Conservation (phyloP, 495 filamentous ascomycete species). For the Penicillium taxi region DNA sequence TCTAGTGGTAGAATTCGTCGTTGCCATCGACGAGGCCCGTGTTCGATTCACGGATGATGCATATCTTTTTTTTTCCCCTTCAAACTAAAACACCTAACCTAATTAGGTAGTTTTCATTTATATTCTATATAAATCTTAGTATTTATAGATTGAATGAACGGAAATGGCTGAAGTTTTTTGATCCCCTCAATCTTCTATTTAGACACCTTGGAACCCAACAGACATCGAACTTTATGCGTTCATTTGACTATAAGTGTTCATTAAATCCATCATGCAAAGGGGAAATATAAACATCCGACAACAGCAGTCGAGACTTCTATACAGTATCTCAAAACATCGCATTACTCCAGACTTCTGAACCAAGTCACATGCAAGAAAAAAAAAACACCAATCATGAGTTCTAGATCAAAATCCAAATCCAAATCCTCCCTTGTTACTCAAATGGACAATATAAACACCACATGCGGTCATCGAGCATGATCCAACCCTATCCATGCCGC, state of each 20-base stretch:
- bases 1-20: constrained; percentile 55
- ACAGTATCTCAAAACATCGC: not conserved
- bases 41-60: constrained; percentile 53
- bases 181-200: too few relatives aligned
- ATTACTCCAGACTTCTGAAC: not conserved
- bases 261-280: too few relatives aligned
- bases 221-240: too few relatives aligned
- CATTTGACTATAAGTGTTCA: too few relatives aligned
- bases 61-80: constrained; percentile 17
- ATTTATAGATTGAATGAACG: too few relatives aligned
- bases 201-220: too few relatives aligned
- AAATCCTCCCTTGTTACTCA: constrained; percentile 3
- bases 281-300: constrained; percentile 9
- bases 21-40: constrained; percentile 53
- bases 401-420: not conserved
- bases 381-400: constrained; percentile 1
- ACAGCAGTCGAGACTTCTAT: not conserved
- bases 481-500: constrained; percentile 4
- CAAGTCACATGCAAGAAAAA: constrained; percentile 4
- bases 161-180: too few relatives aligned
- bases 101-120: too few relatives aligned
- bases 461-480: constrained; percentile 9
- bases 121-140: too few relatives aligned
- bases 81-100: too few relatives aligned
- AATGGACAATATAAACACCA: constrained; percentile 12